These are phyloP conservation scores for Dianthus caryophyllus DNA, from an alignment of 148 eudicot genomes.

Conservation along the genomic window DNA sequence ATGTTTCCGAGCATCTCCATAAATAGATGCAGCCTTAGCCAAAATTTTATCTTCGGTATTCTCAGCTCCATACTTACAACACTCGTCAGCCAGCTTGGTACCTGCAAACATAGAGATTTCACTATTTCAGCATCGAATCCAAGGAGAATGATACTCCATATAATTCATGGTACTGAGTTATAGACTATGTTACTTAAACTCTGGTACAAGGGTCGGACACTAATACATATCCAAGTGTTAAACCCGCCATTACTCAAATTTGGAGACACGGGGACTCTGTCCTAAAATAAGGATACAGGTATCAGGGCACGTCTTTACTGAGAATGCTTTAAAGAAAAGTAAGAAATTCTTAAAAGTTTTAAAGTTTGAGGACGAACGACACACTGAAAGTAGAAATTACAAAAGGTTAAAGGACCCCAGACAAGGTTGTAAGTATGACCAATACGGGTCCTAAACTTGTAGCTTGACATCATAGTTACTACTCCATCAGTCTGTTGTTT, in stretches of 20 bases:
- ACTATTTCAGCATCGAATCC: background rate
- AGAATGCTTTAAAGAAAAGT: no score
- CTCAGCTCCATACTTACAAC: slow-evolving; percentile 90
- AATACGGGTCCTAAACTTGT: background rate
- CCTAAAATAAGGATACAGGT: no score
- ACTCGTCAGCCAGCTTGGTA: slow-evolving; percentile 91
- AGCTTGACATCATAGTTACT: background rate
- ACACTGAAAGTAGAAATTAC: background rate
- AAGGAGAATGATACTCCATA: no score
- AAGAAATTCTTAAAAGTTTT: no score
- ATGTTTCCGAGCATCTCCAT: slow-evolving; percentile 94
- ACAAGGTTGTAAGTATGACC: background rate
- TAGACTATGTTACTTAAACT: no score
- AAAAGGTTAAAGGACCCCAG: background rate
- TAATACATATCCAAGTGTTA: no score
- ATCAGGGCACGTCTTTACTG: no score
- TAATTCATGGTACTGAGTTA: background rate
- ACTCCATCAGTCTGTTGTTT: background rate
- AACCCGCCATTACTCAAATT: no score
- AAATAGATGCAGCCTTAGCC: slow-evolving; percentile 84
- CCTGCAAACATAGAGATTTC: slow-evolving; percentile 30
- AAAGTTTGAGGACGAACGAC: no score
- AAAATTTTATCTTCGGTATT: slow-evolving; percentile 72
- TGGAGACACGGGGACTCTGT: no score
- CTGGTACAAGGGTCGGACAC: no score